These are phyloP conservation scores for Candida maris DNA, from an alignment of 805 yeast genomes.

Conservation along the genomic window DNA sequence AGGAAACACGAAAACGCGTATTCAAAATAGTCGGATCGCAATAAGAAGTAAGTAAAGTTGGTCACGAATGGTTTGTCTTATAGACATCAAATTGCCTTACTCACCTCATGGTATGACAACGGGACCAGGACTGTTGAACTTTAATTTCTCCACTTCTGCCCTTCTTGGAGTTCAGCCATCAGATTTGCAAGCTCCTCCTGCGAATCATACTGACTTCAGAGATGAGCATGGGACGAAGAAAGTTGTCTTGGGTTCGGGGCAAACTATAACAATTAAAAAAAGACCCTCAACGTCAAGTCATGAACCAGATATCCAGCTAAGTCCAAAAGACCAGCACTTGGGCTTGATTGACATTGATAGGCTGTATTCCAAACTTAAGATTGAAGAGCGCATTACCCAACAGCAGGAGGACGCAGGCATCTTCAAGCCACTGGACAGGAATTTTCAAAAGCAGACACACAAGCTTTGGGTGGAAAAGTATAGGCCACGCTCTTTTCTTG, in stretches of 20 bases:
- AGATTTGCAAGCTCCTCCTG: too few species aligned
- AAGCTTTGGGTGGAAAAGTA: constrained; percentile 60
- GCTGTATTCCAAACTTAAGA: constrained; percentile 20
- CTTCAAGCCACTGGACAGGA: constrained; percentile 8
- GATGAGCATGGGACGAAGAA: constrained; percentile 5
- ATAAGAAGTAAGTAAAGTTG: too few species aligned
- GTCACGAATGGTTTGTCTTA: too few species aligned
- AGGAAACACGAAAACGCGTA: too few species aligned
- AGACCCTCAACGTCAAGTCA: constrained; percentile 5
- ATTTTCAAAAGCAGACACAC: constrained; percentile 6
- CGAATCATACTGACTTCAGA: too few species aligned
- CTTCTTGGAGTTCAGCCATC: constrained; percentile 4
- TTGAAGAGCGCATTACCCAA: constrained; percentile 19
- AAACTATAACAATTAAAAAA: constrained; percentile 18
- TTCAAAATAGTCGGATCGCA: too few species aligned
- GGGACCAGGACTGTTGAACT: constrained; percentile 7
- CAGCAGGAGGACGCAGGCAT: constrained; percentile 8
- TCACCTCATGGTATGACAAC: constrained; percentile 6
- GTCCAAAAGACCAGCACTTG: constrained; percentile 7
- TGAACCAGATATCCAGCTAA: background rate
- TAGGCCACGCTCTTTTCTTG: constrained; percentile 60
- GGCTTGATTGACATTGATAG: constrained; percentile 23
- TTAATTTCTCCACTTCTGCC: constrained; percentile 16
- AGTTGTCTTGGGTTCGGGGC: constrained; percentile 22
- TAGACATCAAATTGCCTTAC: too few species aligned